Percentiles rank a stretch among this genome's conserved stretches.
These are phyloP conservation scores for Chaetomium tenue DNA, from an alignment of 495 filamentous ascomycete genomes.

Conservation along the genomic window DNA sequence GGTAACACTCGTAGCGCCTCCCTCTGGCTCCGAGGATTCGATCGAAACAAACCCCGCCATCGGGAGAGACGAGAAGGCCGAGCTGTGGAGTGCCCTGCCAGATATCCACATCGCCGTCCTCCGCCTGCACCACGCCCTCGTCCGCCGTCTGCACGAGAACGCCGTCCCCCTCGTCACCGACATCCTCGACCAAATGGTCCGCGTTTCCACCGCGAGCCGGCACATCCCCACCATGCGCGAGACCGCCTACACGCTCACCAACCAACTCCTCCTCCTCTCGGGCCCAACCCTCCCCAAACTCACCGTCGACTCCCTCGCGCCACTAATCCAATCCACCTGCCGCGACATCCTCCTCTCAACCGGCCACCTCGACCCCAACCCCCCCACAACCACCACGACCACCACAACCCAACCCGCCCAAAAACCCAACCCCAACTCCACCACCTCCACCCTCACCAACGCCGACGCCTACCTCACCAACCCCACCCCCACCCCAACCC, in stretches of 20 bases:
- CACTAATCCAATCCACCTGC: constrained; percentile 61
- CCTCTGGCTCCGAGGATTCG: constrained; percentile 42
- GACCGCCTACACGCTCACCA: constrained; percentile 57
- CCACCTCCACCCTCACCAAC: constrained; percentile 10
- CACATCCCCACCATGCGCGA: constrained; percentile 56
- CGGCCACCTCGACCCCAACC: constrained; percentile 35
- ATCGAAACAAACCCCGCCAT: constrained; percentile 64
- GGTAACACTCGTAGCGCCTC: constrained; percentile 64
- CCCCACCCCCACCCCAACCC: constrained; percentile 39
- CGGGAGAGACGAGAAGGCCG: constrained; percentile 72
- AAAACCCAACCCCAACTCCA: constrained; percentile 28
- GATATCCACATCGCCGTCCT: constrained; percentile 68
- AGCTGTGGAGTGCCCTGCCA: constrained; percentile 67
- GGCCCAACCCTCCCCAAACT: constrained; percentile 64
- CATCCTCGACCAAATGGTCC: constrained; percentile 64
- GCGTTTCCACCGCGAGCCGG: constrained; percentile 64
- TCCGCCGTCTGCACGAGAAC: constrained; percentile 53
- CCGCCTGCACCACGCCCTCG: constrained; percentile 53
- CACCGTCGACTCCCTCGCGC: constrained; percentile 55
- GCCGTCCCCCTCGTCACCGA: constrained; percentile 55
- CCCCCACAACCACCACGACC: background rate
- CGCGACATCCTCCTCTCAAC: constrained; percentile 57
- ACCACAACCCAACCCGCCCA: background rate
- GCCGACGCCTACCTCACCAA: constrained; percentile 31
- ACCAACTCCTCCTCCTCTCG: constrained; percentile 55